Percentiles rank a stretch among this genome's conserved stretches.
Evolutionary conservation across 192 early-diverging fungal species (phyloP).

Genomic region (Umbelopsis sp.): DNA sequence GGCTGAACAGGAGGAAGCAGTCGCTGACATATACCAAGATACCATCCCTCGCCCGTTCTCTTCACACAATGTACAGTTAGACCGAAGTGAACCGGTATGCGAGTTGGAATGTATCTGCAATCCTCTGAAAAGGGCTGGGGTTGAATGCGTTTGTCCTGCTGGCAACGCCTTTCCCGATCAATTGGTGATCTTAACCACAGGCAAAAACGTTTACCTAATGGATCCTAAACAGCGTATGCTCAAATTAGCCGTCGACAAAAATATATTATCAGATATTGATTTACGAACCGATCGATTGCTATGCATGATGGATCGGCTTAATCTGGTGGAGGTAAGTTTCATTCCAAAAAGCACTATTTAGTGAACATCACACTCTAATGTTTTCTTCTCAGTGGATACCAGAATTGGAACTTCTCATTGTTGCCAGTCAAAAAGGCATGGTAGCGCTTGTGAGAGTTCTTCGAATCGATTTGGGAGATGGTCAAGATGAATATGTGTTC

Average conservation of each 20-base stretch:
- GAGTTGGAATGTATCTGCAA: neutral
- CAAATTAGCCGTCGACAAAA: conserved; percentile 19
- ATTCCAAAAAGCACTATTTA: neutral
- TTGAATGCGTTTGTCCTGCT: neutral
- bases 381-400: conserved; percentile 22
- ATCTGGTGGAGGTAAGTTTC: conserved; percentile 22
- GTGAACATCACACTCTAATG: neutral
- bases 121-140: neutral
- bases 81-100: neutral
- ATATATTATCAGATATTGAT: conserved; percentile 26
- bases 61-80: neutral
- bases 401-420: conserved; percentile 29
- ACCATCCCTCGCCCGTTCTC: neutral
- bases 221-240: conserved; percentile 14
- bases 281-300: conserved; percentile 22
- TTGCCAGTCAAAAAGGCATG: conserved; percentile 32
- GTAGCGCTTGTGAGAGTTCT: conserved; percentile 30
- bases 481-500: conserved; percentile 24
- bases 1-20: neutral
- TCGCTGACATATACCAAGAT: conserved; percentile 1
- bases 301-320: conserved; percentile 22
- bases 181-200: conserved; percentile 29
- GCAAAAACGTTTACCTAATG: conserved; percentile 20
- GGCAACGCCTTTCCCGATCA: conserved; percentile 16
- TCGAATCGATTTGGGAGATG: conserved; percentile 24